Conservation (phyloP, 1,139 yeast genomes). For the Torulaspora globosa region DNA sequence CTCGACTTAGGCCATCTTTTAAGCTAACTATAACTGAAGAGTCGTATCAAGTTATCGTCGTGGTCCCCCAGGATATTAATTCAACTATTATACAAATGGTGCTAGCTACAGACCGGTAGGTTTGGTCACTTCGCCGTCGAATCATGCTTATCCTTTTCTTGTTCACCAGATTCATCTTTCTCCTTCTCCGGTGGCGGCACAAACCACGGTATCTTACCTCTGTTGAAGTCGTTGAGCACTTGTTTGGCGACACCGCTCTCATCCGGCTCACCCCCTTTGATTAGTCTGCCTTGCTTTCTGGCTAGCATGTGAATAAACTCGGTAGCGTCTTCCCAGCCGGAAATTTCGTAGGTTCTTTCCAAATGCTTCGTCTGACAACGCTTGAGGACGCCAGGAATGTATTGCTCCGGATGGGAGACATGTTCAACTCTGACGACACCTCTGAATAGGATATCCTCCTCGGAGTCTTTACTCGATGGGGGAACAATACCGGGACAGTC, state of each 20-base stretch:
- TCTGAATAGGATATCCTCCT: slow-evolving; percentile 89
- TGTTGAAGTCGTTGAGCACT: slow-evolving; percentile 86
- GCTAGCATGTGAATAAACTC: slow-evolving; percentile 90
- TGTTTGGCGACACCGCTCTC: slow-evolving; percentile 90
- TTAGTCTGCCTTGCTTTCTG: slow-evolving; percentile 82
- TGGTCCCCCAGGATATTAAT: slow-evolving; percentile 5
- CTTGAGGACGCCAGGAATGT: slow-evolving; percentile 77
- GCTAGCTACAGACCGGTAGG: neutral
- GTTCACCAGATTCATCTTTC: slow-evolving; percentile 53
- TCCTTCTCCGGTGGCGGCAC: slow-evolving; percentile 74
- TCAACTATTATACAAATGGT: slow-evolving; percentile 6
- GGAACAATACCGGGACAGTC: slow-evolving; percentile 99
- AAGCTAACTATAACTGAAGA: slow-evolving; percentile 1
- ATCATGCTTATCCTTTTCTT: neutral
- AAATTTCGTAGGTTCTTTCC: slow-evolving; percentile 91
- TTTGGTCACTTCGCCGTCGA: neutral
- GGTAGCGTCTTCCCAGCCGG: slow-evolving; percentile 82
- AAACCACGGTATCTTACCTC: slow-evolving; percentile 98
- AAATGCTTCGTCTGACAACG: slow-evolving; percentile 88
- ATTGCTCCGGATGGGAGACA: slow-evolving; percentile 92
- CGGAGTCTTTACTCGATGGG: slow-evolving; percentile 82
- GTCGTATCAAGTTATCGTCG: slow-evolving; percentile 7
- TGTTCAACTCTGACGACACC: slow-evolving; percentile 98
- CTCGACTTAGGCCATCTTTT: neutral
- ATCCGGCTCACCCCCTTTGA: slow-evolving; percentile 98